Percentiles rank a stretch among this genome's conserved stretches.
Evolutionary conservation across 257 asterid species (phyloP).

Genomic region (Lycium ferocissimum): DNA sequence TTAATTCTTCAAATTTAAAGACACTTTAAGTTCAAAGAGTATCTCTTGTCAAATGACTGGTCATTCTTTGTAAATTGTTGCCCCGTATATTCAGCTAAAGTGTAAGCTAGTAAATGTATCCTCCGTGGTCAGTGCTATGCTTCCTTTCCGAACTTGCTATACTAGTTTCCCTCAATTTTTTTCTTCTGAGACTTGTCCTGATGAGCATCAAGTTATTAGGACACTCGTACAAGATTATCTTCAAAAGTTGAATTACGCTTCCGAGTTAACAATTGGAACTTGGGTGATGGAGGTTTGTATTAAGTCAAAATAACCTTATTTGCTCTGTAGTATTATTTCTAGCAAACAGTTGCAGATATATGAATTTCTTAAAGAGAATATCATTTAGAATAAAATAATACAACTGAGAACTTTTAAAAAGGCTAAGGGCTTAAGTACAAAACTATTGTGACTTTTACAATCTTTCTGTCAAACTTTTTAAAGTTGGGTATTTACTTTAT

Average conservation of each 20-base stretch:
- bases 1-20: not conserved
- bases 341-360: no score
- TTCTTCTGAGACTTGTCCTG: not conserved
- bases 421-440: no score
- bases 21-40: not conserved
- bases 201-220: not conserved
- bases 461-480: no score
- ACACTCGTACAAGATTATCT: not conserved
- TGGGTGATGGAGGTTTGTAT: not conserved
- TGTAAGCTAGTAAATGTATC: not conserved
- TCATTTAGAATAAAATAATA: not conserved
- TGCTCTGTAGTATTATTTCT: no score
- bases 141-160: not conserved
- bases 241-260: not conserved
- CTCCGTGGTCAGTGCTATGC: not conserved
- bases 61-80: not conserved
- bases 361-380: no score
- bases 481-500: no score
- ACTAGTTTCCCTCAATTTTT: not conserved
- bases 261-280: not conserved
- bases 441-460: no score
- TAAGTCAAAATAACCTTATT: no score
- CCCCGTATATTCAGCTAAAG: not conserved
- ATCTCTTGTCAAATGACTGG: no score
- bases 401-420: not conserved